Evolutionary conservation across 495 filamentous ascomycete genomes (phyloP), one percentile per base, ranked within the genome.

Genomic region (Penicillium riverlandense): DNA sequence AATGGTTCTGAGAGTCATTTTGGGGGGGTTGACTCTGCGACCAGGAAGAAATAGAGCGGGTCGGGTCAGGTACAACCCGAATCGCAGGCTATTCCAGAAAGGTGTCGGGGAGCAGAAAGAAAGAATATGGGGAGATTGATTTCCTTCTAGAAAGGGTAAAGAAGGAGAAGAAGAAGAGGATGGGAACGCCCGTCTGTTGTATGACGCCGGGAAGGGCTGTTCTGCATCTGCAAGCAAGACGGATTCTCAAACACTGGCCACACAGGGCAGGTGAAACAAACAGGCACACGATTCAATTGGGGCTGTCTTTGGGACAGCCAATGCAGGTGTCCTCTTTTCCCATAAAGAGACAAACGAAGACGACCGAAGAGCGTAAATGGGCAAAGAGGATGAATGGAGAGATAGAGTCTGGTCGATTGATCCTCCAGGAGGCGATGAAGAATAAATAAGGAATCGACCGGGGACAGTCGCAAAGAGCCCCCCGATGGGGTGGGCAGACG

Each of bases 61-160:
- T 47, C 8, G 40, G 31, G 46, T 30, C 31, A 40, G 48, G 13
- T 15, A 41, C n/a, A 31, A 22, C 29, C 27, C 16, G 30, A 35
- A 14, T 22, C 22, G 4, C 22, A 29, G 14, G 32, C n/a, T 34
- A 10, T 38, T 32, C 16, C 41, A 43, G 45, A 37, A 43, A 49
- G 47, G 22, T 37, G 43, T 50, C 52, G 22, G 22, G 22, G 22
- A 22, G 22, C 43, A 53, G 48, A 58, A 58, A 47, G 46, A 53
- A 46, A 22, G 22, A 22, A 22, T 2, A 22, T 22, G 22, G 22
- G 22, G 22, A 22, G 2, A 22, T 22, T 4, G 4, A 22, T 4
- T 22, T 22, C 22, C 22, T 22, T 22, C 22, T 34, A 34, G 32
- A 34, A 53, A 50, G 41, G 50, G 52, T 54, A 50, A 37, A 44